These are phyloP conservation scores for Ceratobasidium sp. DNA, from an alignment of 1,284 basidiomycete species.

Conservation along the genomic window DNA sequence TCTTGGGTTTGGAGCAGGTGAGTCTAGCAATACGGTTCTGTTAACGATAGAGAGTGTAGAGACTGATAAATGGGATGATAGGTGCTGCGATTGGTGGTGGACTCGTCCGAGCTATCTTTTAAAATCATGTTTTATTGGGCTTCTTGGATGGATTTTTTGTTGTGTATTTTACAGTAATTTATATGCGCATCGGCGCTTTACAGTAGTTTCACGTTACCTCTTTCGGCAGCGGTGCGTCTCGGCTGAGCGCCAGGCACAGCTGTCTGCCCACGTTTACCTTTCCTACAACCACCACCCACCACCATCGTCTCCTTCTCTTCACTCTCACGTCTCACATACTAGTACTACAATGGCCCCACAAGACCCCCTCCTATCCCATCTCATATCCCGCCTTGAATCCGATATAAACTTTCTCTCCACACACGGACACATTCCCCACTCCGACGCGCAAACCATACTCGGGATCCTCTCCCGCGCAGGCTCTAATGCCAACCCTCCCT, in stretches of 20 bases:
- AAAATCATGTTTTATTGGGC: constrained; percentile 20
- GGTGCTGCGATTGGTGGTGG: constrained; percentile 64
- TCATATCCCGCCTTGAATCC: constrained; percentile 73
- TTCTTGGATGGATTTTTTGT: neutral
- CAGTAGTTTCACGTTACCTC: constrained; percentile 2
- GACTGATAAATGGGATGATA: neutral
- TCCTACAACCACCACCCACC: neutral
- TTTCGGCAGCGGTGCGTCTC: too few species aligned
- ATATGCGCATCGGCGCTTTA: constrained; percentile 18
- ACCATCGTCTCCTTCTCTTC: neutral
- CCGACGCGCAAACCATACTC: constrained; percentile 69
- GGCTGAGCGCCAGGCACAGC: constrained; percentile 2
- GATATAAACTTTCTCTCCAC: constrained; percentile 74
- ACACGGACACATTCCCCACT: constrained; percentile 68
- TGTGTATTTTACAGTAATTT: constrained; percentile 18
- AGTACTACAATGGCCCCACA: constrained; percentile 47
- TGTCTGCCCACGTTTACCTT: neutral
- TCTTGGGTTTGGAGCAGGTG: constrained; percentile 77
- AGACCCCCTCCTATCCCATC: constrained; percentile 67
- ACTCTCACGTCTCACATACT: too few species aligned
- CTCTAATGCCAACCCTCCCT: constrained; percentile 23
- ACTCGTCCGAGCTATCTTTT: constrained; percentile 63
- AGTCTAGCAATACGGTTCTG: neutral
- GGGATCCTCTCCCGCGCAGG: constrained; percentile 62
- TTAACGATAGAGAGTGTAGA: neutral